These are phyloP conservation scores for Dacryopinax spathularia DNA, from an alignment of 768 basidiomycete species.

Conservation along the genomic window DNA sequence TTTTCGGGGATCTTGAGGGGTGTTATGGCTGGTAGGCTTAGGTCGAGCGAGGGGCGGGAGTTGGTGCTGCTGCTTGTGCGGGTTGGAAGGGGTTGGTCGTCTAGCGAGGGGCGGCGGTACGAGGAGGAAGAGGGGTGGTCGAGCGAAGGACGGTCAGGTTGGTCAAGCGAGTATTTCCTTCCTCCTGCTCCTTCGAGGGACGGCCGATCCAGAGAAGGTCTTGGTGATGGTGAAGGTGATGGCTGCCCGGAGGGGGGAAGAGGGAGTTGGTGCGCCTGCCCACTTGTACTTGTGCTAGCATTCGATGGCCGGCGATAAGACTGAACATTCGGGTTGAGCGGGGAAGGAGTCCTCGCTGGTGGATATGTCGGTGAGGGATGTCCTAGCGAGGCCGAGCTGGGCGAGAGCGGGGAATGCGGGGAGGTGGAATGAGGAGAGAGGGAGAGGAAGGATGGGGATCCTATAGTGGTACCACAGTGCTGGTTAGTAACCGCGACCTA, in stretches of 20 bases:
- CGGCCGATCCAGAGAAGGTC: neutral
- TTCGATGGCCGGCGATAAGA: conserved; percentile 16
- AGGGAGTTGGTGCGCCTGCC: neutral
- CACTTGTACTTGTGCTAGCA: neutral
- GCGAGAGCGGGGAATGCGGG: conserved; percentile 30
- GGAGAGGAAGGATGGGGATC: neutral
- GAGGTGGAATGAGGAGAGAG: conserved; percentile 15
- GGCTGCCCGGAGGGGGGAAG: neutral
- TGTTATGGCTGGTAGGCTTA: neutral
- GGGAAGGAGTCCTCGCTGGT: conserved; percentile 14
- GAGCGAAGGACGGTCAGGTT: too few relatives aligned
- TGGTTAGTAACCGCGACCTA: neutral
- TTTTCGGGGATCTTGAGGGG: neutral
- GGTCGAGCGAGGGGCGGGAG: neutral
- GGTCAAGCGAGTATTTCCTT: too few relatives aligned
- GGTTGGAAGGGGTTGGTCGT: too few relatives aligned
- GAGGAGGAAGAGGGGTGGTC: too few relatives aligned
- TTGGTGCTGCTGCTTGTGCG: too few relatives aligned
- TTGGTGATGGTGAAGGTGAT: neutral
- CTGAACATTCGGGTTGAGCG: conserved; percentile 20
- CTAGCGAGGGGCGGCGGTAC: neutral
- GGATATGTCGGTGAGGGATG: conserved; percentile 19
- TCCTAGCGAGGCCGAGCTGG: conserved; percentile 27
- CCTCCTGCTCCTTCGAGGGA: neutral
- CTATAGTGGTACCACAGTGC: neutral